Percentiles rank a stretch among this genome's conserved stretches.
Evolutionary conservation across 805 yeast genomes (phyloP).

Genomic region (Monosporozyma yasuniensis): DNA sequence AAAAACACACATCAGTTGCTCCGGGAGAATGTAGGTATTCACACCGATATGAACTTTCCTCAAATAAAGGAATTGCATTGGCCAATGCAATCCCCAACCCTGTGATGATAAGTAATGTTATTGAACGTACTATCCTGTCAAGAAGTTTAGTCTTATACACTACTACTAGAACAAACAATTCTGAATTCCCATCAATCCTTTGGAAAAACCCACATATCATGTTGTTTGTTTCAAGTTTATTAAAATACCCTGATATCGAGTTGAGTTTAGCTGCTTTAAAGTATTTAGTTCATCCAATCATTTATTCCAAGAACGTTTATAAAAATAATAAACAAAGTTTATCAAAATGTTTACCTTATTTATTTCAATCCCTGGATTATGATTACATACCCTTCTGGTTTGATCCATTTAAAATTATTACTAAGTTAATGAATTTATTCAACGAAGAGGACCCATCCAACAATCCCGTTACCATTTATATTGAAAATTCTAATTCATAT

Average conservation of each 20-base stretch:
- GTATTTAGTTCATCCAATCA: constrained; percentile 14
- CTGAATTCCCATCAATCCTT: not conserved
- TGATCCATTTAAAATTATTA: constrained; percentile 23
- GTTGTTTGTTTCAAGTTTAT: constrained; percentile 16
- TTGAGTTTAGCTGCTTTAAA: constrained; percentile 19
- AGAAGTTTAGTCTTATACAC: constrained; percentile 14
- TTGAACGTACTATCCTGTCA: constrained; percentile 14
- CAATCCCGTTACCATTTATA: constrained; percentile 21
- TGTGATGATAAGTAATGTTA: constrained; percentile 13
- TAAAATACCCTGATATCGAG: constrained; percentile 16
- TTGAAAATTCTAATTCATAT: constrained; percentile 19
- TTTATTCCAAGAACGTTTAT: constrained; percentile 9
- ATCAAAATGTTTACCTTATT: constrained; percentile 19
- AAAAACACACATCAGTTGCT: not conserved
- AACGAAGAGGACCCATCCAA: constrained; percentile 17
- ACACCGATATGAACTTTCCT: constrained; percentile 10
- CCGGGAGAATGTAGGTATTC: too few species aligned
- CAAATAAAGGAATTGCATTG: constrained; percentile 12
- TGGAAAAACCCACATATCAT: constrained; percentile 13
- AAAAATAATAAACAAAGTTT: constrained; percentile 10
- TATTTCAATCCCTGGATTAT: constrained; percentile 19
- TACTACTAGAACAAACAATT: not conserved
- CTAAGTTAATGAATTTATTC: constrained; percentile 15
- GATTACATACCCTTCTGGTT: constrained; percentile 27
- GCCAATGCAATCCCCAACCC: constrained; percentile 17